A percentile compares a stretch with the other conserved stretches of the same genome.
These are phyloP conservation scores for Trifolium pratense DNA, from an alignment of 306 rosid genomes.

Conservation along the genomic window DNA sequence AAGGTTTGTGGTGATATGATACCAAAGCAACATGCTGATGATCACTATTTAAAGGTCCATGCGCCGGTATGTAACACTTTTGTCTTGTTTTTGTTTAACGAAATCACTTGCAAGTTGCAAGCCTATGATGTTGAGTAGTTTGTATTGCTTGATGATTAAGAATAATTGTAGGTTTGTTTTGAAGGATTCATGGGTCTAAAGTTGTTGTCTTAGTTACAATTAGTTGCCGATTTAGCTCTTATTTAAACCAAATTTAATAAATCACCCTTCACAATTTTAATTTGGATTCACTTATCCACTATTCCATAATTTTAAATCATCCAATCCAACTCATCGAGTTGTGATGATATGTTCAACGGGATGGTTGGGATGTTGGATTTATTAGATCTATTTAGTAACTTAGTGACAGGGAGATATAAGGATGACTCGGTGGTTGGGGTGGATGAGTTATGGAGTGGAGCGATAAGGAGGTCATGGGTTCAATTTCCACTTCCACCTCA, in stretches of 20 bases:
- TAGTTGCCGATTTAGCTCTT: background rate
- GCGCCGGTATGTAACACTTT: slow-evolving; percentile 73
- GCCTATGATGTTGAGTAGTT: background rate
- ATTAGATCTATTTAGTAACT: background rate
- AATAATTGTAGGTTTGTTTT: background rate
- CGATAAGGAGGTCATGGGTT: too few species aligned
- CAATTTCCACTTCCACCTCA: too few species aligned
- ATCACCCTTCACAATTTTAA: background rate
- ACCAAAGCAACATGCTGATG: slow-evolving; percentile 70
- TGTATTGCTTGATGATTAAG: slow-evolving; percentile 23
- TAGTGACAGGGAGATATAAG: too few species aligned
- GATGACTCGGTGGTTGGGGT: too few species aligned
- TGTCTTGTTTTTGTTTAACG: background rate
- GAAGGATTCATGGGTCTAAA: slow-evolving; percentile 1
- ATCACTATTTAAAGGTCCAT: slow-evolving; percentile 81
- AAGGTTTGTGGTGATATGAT: slow-evolving; percentile 90
- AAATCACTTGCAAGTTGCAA: background rate
- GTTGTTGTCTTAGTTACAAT: background rate
- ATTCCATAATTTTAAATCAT: background rate
- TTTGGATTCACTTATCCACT: background rate
- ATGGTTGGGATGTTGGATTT: background rate
- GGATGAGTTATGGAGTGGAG: too few species aligned
- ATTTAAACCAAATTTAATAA: background rate
- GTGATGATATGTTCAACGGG: background rate
- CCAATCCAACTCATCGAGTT: background rate